These are phyloP conservation scores for Colletotrichum cuscutae DNA, from an alignment of 2,329 filamentous ascomycete genomes.

Conservation along the genomic window DNA sequence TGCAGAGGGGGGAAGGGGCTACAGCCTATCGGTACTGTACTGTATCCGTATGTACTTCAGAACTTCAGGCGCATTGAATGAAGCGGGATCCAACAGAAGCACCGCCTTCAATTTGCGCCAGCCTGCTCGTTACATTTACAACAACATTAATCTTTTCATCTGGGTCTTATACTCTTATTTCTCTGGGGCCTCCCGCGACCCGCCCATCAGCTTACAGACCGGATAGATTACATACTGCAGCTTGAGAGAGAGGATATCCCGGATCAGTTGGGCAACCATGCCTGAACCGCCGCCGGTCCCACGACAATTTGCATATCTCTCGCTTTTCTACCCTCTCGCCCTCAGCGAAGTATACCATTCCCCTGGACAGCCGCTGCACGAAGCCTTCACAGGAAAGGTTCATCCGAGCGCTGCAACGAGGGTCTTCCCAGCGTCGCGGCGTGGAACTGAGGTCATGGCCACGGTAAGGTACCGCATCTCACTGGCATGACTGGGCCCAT, in stretches of 20 bases:
- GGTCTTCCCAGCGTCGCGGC: slow-evolving; percentile 20
- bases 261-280: background rate
- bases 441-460: slow-evolving; percentile 33
- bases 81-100: background rate
- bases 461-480: background rate
- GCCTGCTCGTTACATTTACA: background rate
- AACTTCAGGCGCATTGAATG: background rate
- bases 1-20: background rate
- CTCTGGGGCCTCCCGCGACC: slow-evolving; percentile 16
- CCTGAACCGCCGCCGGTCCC: background rate
- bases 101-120: background rate
- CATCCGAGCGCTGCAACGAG: slow-evolving; percentile 30
- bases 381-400: slow-evolving; percentile 10
- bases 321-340: background rate
- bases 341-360: background rate
- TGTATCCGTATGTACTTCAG: background rate
- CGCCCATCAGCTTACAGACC: slow-evolving; percentile 8
- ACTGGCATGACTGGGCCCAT: background rate
- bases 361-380: background rate
- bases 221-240: background rate
- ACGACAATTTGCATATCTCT: background rate
- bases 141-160: background rate
- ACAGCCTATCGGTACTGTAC: background rate
- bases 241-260: background rate
- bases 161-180: background rate